Evolutionary conservation across 169 alveolate species (phyloP).

Genomic region (Eimeria zaria): DNA sequence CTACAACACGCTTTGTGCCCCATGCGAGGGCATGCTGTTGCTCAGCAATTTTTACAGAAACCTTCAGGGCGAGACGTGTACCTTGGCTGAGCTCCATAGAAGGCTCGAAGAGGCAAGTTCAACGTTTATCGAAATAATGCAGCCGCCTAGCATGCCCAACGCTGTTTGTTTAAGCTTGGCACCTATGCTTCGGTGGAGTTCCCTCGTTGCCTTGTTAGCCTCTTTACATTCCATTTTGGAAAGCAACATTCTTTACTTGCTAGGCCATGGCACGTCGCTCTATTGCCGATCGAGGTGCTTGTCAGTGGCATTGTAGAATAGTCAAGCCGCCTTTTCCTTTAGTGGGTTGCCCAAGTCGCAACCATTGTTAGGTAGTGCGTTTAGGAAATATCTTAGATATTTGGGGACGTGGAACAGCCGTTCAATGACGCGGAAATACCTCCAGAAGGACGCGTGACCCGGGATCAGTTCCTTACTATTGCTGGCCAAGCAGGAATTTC

Average conservation of each 20-base stretch:
- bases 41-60: conserved; percentile 77
- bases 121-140: not conserved
- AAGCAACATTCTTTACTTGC: not conserved
- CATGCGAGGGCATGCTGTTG: conserved; percentile 72
- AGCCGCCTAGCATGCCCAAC: not conserved
- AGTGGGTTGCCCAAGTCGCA: not conserved
- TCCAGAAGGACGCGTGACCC: conserved; percentile 78
- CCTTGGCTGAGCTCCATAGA: conserved; percentile 75
- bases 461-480: conserved; percentile 71
- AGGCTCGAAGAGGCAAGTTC: conserved; percentile 84
- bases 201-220: not conserved
- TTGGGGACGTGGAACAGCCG: conserved; percentile 80
- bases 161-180: not conserved
- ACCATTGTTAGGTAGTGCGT: conserved; percentile 8
- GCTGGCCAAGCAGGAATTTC: conserved; percentile 81
- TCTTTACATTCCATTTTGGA: not conserved
- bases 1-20: conserved; percentile 71
- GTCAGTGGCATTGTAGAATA: not conserved
- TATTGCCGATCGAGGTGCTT: not conserved
- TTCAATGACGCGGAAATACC: conserved; percentile 63
- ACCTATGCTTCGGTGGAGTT: not conserved
- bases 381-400: conserved; percentile 67
- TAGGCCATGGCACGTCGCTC: not conserved
- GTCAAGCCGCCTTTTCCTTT: not conserved
- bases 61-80: conserved; percentile 77